Conservation (phyloP, 2,329 filamentous ascomycete species). For the Fusarium tricinctum region DNA sequence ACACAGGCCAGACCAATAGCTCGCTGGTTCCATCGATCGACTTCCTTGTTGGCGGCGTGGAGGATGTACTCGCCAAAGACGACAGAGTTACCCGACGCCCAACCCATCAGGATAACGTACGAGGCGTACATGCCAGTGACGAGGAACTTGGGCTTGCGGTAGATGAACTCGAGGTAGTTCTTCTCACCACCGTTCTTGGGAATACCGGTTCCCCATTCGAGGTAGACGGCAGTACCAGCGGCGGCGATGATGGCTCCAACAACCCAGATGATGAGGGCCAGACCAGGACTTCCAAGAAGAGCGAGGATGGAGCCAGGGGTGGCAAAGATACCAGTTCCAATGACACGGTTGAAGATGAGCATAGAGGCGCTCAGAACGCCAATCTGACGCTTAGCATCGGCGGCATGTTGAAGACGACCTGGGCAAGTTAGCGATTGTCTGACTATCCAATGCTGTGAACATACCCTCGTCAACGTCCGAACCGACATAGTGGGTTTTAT, state of each 20-base stretch:
- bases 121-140: conserved; percentile 71
- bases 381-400: conserved; percentile 67
- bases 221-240: conserved; percentile 73
- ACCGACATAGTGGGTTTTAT: conserved; percentile 34
- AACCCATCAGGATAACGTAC: conserved; percentile 74
- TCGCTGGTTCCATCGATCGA: conserved; percentile 76
- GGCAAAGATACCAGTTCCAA: conserved; percentile 77
- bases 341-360: conserved; percentile 75
- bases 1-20: conserved; percentile 76
- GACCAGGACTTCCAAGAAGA: conserved; percentile 71
- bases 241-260: conserved; percentile 72
- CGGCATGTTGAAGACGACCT: conserved; percentile 56
- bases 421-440: neutral
- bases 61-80: conserved; percentile 80
- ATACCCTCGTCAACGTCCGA: conserved; percentile 47
- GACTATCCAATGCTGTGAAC: neutral
- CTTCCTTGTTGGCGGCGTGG: conserved; percentile 72
- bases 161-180: conserved; percentile 77
- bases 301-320: conserved; percentile 71
- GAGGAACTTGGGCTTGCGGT: conserved; percentile 71
- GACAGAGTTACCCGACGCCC: conserved; percentile 76
- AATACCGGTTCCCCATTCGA: conserved; percentile 76
- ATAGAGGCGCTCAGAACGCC: conserved; percentile 68
- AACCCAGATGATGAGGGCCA: conserved; percentile 74
- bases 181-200: conserved; percentile 76